Percentiles rank a stretch among this genome's conserved stretches.
phyloP scores from a whole-genome alignment of 495 filamentous ascomycete species.

The Xylaria bambusicola region DNA sequence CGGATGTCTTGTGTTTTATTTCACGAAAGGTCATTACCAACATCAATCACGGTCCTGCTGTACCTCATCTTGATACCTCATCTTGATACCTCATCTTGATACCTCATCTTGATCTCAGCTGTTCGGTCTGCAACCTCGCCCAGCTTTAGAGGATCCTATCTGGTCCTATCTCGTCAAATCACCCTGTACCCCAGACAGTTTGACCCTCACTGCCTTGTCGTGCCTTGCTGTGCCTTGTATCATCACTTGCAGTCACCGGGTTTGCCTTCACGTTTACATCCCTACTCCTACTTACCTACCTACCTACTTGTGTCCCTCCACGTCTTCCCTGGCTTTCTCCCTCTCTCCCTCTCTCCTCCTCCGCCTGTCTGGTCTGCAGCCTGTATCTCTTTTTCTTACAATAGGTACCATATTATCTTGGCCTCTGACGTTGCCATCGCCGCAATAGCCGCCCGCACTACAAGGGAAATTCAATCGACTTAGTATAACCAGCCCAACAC shows the following conservation, averaged over 20 bases:
- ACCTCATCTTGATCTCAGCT: slow-evolving; percentile 18
- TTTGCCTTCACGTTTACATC: background rate
- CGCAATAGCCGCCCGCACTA: background rate
- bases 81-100: no score
- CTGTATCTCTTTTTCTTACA: background rate
- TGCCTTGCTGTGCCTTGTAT: slow-evolving; percentile 2
- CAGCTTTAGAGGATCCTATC: background rate
- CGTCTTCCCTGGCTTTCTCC: slow-evolving; percentile 3
- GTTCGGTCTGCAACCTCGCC: background rate
- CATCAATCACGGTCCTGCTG: slow-evolving; percentile 13
- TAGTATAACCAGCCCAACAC: background rate
- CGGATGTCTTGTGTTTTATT: background rate
- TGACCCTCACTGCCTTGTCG: slow-evolving; percentile 2
- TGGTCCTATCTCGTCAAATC: background rate
- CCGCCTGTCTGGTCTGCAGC: background rate
- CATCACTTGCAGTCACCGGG: background rate
- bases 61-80: no score
- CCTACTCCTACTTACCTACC: background rate
- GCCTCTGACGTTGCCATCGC: background rate
- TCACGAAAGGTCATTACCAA: background rate
- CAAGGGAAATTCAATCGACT: background rate
- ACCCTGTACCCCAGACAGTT: background rate
- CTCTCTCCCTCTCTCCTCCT: background rate
- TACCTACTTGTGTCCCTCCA: no score
- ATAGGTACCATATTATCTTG: background rate